Base-by-base conservation (phyloP, 2,329 filamentous ascomycete genomes). In the Aureobasidium sp. region DNA sequence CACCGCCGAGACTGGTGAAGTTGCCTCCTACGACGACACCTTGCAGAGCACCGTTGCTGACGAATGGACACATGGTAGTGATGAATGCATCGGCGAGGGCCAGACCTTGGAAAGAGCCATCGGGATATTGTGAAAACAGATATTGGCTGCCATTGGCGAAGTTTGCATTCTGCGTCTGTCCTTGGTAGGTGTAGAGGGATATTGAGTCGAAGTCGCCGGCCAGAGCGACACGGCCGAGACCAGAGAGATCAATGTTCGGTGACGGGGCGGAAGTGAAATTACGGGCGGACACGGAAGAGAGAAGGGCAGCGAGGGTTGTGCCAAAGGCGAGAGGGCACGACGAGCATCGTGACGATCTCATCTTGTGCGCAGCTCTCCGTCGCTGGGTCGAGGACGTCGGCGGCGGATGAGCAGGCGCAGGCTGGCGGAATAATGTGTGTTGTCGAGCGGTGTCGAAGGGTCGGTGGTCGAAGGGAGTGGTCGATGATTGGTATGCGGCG, bases 151-250 rank as follows among this genome's bases (percentile, higher is more conserved):
- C 90, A 78, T 95, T 91, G 62, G 81, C 83, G 68, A 77, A 84
- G 67, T 84, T 82, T 17, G 81, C 75, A 63, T 80, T 78, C 73
- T 93, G 84, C 61, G 79, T 86, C 72, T 99, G 93, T 64, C 88
- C 89, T 68, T 87, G 80, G 69, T 86, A 97, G 70, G 92, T 79
- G 77, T 94, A 97, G 40, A 96, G 78, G 13, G 94, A 96, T 68
- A 97, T 88, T 59, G 91, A 90, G 69, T 89, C 85, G 72, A 96
- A 99, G 74, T 96, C 87, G 67, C 94, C 94, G 1, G 85, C 88
- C 62, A 99, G 81, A 59, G 89, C 91, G 66, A 96, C 86, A 67
- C 88, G 84, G 61, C 94, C 94, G 37, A 99, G 78, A 61, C 85
- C 78, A 29, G 81, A 83, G 62, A 96, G 81, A 70, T 95, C 88